Conservation (phyloP, 148 eudicot species). For the Talinum fruticosum region DNA sequence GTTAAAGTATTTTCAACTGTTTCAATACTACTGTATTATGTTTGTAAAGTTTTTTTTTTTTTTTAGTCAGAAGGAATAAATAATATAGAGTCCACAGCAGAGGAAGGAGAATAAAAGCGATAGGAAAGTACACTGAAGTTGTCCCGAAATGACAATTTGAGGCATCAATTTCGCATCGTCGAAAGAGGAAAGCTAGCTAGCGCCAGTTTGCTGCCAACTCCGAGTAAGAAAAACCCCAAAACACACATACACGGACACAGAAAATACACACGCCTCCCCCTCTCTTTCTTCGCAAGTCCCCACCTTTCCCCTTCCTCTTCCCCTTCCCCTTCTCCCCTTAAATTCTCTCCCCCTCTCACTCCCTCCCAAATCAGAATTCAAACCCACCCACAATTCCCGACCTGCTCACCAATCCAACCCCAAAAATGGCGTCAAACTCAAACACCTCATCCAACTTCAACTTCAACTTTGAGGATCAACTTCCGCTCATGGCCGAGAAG, state of each 20-base stretch:
- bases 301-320: neutral
- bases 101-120: neutral
- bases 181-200: neutral
- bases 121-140: neutral
- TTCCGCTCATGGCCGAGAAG: constrained; percentile 71
- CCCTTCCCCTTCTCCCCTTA: neutral
- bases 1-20: too few species aligned
- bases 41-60: too few species aligned
- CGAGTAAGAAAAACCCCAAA: neutral
- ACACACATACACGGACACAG: neutral
- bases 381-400: neutral
- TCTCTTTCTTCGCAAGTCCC: constrained; percentile 3
- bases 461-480: constrained; percentile 44
- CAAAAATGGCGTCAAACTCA: constrained; percentile 28
- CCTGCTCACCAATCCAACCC: neutral
- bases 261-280: neutral
- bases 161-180: neutral
- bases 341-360: neutral
- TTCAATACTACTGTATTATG: too few species aligned
- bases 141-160: neutral
- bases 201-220: neutral
- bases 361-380: neutral
- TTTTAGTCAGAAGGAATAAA: too few species aligned
- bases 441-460: neutral
- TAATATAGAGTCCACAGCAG: neutral